Percentiles rank a stretch among this genome's conserved stretches.
Evolutionary conservation across 2,329 filamentous ascomycete species (phyloP).

Genomic region (Neofusicoccum laricinum): DNA sequence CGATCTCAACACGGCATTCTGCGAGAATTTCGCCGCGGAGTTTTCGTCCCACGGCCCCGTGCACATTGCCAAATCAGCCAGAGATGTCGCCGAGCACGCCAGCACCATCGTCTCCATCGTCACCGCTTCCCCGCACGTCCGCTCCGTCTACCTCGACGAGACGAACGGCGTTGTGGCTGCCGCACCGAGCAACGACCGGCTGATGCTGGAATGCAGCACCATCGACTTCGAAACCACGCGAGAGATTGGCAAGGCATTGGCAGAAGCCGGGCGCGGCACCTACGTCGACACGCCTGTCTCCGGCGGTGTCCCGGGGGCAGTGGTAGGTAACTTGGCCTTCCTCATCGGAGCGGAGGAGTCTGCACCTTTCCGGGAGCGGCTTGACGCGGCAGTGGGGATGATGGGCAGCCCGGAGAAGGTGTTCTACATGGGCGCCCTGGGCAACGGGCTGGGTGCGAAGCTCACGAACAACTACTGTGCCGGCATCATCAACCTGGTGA

Average conservation of each 20-base stretch:
- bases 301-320: conserved; percentile 31
- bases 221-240: conserved; percentile 29
- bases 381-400: conserved; percentile 21
- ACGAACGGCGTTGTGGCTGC: conserved; percentile 26
- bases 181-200: conserved; percentile 20
- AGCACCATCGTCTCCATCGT: conserved; percentile 30
- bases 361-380: conserved; percentile 18
- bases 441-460: conserved; percentile 31
- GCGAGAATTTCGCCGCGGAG: conserved; percentile 25
- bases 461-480: conserved; percentile 34
- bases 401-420: conserved; percentile 28
- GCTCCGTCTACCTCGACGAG: conserved; percentile 29
- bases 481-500: conserved; percentile 30
- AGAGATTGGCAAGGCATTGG: conserved; percentile 24
- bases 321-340: conserved; percentile 26
- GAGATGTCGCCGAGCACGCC: conserved; percentile 28
- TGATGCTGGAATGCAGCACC: conserved; percentile 33
- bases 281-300: conserved; percentile 34
- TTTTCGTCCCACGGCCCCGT: conserved; percentile 24
- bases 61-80: conserved; percentile 26
- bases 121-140: conserved; percentile 27
- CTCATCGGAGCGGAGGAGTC: conserved; percentile 22
- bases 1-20: conserved; percentile 27
- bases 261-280: conserved; percentile 18
- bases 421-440: conserved; percentile 29